phyloP scores from a whole-genome alignment of 305 asterid species.

The Petunia hybrid region DNA sequence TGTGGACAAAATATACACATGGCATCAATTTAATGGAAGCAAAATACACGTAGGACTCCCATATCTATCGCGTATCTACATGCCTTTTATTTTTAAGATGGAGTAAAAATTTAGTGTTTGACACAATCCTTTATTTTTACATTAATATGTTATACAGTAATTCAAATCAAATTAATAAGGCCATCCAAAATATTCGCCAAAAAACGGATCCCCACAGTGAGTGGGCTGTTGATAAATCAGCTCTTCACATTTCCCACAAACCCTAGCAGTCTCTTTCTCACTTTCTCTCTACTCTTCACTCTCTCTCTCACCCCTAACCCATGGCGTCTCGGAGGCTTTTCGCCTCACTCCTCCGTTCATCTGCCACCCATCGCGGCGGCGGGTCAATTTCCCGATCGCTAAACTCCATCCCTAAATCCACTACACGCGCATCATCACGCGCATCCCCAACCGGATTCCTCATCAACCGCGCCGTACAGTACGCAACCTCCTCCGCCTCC shows the following conservation, averaged over 20 bases:
- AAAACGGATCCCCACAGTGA: not conserved
- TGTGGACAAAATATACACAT: too few species aligned
- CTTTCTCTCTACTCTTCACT: not conserved
- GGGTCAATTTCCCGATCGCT: constrained; percentile 50
- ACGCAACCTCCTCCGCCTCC: constrained; percentile 69
- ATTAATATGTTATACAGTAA: too few species aligned
- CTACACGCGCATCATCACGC: constrained; percentile 45
- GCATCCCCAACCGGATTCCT: constrained; percentile 73
- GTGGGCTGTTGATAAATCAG: constrained; percentile 8
- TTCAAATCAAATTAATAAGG: not conserved
- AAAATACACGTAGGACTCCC: too few species aligned
- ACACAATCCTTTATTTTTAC: too few species aligned
- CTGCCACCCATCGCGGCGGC: constrained; percentile 53
- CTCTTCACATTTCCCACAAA: constrained; percentile 38
- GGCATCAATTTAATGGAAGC: too few species aligned
- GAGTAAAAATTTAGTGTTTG: too few species aligned
- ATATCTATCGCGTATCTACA: too few species aligned
- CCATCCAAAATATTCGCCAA: constrained; percentile 26
- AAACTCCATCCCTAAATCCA: constrained; percentile 46
- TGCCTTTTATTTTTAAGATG: too few species aligned
- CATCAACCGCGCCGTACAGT: constrained; percentile 72
- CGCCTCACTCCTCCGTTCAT: constrained; percentile 79
- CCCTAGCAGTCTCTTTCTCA: constrained; percentile 52
- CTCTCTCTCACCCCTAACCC: constrained; percentile 42
- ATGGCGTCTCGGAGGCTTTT: constrained; percentile 96